These are phyloP conservation scores for Gilbertella persicaria DNA, from an alignment of 371 early-diverging fungal species.

Conservation along the genomic window DNA sequence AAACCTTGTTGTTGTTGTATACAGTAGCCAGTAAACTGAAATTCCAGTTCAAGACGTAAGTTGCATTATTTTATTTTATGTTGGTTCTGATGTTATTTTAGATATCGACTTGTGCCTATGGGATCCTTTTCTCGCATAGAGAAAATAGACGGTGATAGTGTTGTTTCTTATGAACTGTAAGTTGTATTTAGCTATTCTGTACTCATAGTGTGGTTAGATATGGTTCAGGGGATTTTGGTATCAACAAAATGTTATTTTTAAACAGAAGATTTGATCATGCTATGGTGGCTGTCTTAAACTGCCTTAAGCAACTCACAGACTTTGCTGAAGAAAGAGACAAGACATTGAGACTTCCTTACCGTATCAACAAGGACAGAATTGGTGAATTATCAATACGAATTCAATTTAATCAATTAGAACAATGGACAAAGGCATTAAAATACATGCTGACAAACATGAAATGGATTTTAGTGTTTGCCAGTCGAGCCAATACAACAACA, in stretches of 20 bases:
- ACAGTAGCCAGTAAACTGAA: constrained; percentile 83
- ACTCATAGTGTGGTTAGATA: constrained; percentile 49
- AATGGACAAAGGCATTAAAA: constrained; percentile 91
- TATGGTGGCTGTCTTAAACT: constrained; percentile 87
- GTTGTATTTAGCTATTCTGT: constrained; percentile 9
- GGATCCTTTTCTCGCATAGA: constrained; percentile 93
- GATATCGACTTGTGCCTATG: constrained; percentile 86
- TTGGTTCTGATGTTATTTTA: constrained; percentile 15
- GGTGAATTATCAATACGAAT: constrained; percentile 83
- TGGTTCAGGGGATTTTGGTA: constrained; percentile 84
- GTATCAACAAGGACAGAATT: constrained; percentile 88
- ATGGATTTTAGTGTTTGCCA: constrained; percentile 80
- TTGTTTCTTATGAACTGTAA: constrained; percentile 77
- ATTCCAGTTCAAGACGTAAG: constrained; percentile 79
- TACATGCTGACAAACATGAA: constrained; percentile 87
- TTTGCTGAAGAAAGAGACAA: constrained; percentile 73
- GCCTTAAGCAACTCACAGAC: constrained; percentile 86
- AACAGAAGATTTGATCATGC: constrained; percentile 89
- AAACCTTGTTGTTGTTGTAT: constrained; percentile 82
- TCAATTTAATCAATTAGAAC: constrained; percentile 88
- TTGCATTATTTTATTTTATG: background rate
- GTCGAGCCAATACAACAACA: constrained; percentile 33
- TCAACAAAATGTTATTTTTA: constrained; percentile 77
- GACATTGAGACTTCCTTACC: constrained; percentile 82
- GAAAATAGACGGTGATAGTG: constrained; percentile 76